Base-by-base conservation (phyloP, 305 asterid genomes). In the Solanum chacoense region DNA sequence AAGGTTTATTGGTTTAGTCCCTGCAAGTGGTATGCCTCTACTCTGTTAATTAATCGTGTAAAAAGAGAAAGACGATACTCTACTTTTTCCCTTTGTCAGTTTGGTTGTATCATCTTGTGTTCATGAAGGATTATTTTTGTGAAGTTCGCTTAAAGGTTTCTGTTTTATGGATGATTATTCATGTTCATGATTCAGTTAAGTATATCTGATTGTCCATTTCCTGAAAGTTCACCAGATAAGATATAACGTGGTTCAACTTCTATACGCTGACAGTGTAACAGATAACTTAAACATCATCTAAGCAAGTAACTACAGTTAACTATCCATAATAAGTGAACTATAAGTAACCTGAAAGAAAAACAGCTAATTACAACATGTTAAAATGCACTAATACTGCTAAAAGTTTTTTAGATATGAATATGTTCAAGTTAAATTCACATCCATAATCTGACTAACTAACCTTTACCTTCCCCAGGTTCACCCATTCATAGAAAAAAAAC, bases 1-100 rank as follows among this genome's bases (percentile, higher is more conserved):
- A 31, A 90, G 89, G 42, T 85, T 89, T 76, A 38, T 77, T 10
- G 88, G 74, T 37, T 85, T 85, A 40, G 89, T 35, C 36, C 85
- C 92, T 91, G 59, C 87, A 87, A 35, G 37, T 74, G 20, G 24
- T 34, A 6, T 10, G 45, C 6, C 16, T 26, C 24, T 28, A 35
- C 81, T 36, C 77, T 45, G 87, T 45, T 35, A 45, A 36, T 29
- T 35, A 4, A 42, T 80, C 69, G 20, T 80, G 85, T 8, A 0
- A 8, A 35, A 0, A 24, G 5, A 37, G 37, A 89, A 85, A 74
- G 81, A 16, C 6, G n/a, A 24, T 18, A 34, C 6, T 45, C 36
- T 40, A 75, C 7, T 45, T 38, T 0, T 77, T 6, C 85, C 63
- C 63, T 38, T 26, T 37, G n/a, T 78, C 63, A 10, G 42, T 78